Evolutionary conservation across 352 stramenopile species (phyloP), one percentile per base, ranked within the genome.

Genomic region (Globisporangium takayamanum): DNA sequence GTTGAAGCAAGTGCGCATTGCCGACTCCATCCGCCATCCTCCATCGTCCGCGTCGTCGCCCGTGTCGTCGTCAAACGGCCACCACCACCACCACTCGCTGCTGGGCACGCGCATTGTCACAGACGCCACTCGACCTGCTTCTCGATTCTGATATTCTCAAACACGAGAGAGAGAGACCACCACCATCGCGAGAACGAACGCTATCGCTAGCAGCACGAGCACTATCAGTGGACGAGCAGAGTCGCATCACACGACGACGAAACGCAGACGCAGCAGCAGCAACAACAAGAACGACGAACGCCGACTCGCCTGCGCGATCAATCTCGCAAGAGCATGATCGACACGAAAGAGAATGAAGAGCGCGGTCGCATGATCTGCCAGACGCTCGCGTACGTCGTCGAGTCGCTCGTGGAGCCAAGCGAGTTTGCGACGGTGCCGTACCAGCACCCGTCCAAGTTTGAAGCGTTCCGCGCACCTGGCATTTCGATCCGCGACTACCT

Each of bases 401-500:
- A 93, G 63, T 87, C 77, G 36, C 90, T 94, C 77, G 74, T 94
- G 33, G 80, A 85, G 55, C 64, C 75, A 12, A 82, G 67, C 55
- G 82, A 89, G 14, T 74, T 74, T 14, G 68, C 84, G 56, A 76
- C 69, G 15, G 48, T 74, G 26, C 68, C 78, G 8, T 89, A 89
- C 61, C 67, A 74, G 50, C 69, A 76, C 36, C 78, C 81, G 46
- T 87, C 82, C 47, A 94, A 94, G 70, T 94, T 94, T 55, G 83
- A 94, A 61, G 84, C 84, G 26, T 93, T 92, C 62, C 84, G 84
- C 41, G 75, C 83, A 25, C 84, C 84, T 0, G 80, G 78, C 39
- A 94, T 94, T 60, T 92, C 82, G 18, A 79, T 94, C 26, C 76
- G 79, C 8, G 84, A 94, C 71, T 94, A 94, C 65, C 70, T 94